These are phyloP conservation scores for Oenanthe javanica DNA, from an alignment of 140 eudicot genomes.

Conservation along the genomic window DNA sequence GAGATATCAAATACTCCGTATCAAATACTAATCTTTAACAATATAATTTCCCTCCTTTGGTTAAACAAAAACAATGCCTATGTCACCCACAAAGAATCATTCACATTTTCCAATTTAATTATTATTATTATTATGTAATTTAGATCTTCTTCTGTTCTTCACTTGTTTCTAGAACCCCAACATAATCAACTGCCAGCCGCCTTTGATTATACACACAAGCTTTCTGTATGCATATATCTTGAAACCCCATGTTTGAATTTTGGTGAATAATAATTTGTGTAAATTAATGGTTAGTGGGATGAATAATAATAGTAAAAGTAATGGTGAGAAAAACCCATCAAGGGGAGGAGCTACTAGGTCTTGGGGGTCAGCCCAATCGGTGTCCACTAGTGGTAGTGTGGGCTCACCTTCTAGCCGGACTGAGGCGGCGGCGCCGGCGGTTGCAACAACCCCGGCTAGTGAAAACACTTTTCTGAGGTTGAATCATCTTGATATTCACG, in stretches of 20 bases:
- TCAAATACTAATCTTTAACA: background rate
- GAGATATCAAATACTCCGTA: background rate
- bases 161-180: background rate
- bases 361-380: constrained; percentile 85
- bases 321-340: constrained; percentile 37
- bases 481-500: constrained; percentile 65
- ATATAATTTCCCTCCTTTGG: background rate
- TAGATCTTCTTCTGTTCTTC: background rate
- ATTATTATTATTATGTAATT: background rate
- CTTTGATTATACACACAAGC: background rate
- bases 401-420: constrained; percentile 84
- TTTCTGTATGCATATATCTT: background rate
- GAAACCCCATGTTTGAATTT: constrained; percentile 1
- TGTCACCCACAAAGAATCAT: background rate
- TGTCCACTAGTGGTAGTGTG: constrained; percentile 83
- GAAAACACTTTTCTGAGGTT: constrained; percentile 41
- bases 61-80: background rate
- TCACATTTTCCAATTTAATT: background rate
- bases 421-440: constrained; percentile 29
- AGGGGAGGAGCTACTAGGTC: constrained; percentile 55
- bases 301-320: constrained; percentile 29
- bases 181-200: background rate
- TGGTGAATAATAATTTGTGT: constrained; percentile 11
- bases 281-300: background rate
- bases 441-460: background rate